Evolutionary conservation across 192 early-diverging fungal genomes (phyloP).

Genomic region (Anaeromyces robustus): DNA sequence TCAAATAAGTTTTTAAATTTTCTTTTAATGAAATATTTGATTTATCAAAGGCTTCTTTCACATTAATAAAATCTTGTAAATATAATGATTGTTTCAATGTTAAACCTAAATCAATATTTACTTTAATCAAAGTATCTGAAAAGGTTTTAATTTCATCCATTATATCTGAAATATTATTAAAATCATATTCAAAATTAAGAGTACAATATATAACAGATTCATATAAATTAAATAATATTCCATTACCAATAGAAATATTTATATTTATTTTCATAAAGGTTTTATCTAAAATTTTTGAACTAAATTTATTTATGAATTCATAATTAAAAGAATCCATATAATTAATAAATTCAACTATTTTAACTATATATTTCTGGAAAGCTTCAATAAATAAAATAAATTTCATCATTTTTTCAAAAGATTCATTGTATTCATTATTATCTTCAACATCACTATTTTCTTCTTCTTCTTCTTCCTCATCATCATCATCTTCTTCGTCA

Average conservation of each 20-base stretch:
- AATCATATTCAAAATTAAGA: background rate
- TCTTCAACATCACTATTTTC: too few relatives aligned
- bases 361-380: too few relatives aligned
- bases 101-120: background rate
- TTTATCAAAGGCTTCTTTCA: background rate
- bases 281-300: background rate
- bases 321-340: background rate
- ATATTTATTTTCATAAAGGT: background rate
- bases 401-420: background rate
- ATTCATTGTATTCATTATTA: too few relatives aligned
- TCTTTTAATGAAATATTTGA: background rate
- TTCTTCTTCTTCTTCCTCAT: too few relatives aligned
- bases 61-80: background rate
- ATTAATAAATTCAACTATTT: too few relatives aligned
- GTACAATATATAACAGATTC: background rate
- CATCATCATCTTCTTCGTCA: background rate
- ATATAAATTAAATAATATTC: background rate
- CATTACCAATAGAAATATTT: background rate
- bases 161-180: background rate
- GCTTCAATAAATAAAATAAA: background rate
- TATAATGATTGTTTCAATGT: background rate
- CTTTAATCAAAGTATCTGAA: background rate
- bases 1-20: background rate
- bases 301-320: background rate
- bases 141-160: background rate